Base-by-base conservation (phyloP, 2,329 filamentous ascomycete species). In the Corinectria fuckeliana region DNA sequence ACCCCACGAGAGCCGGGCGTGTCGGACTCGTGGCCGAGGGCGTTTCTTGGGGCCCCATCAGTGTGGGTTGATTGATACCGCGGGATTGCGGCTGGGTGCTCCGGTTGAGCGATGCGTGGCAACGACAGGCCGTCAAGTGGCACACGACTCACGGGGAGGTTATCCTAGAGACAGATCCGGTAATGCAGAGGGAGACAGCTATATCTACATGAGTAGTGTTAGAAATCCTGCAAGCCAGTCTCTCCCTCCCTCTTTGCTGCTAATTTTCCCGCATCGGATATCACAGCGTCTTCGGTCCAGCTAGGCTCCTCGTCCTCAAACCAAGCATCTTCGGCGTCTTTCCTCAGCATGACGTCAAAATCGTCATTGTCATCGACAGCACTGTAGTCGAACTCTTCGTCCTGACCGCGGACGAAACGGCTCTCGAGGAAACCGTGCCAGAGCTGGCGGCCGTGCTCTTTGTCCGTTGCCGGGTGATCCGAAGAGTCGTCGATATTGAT, bases 241-340 rank as follows among this genome's bases (percentile, higher is more conserved):
- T 92, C 86, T 3, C 89, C 88, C 34, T 70, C 61, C 41, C 77
- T 65, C 21, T 48, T 8, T 5, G 34, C 16, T 25, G 44, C 70
- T 20, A 51, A 70, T 18, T 38, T 51, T 16, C 26, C 28, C 3
- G 32, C n/a, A 3, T 48, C 50, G 3, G 42, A 23, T 7, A 32
- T 8, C 6, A 72, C 73, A 11, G 73, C 75, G 2, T 80, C 81
- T 36, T 80, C 78, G 26, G 84, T 79, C 84, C 89, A 92, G 47
- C 82, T 81, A 0, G 90, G 89, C 67, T 91, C 88, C 78, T 96
- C 90, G 5, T 88, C 87, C 20, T 93, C 91, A 71, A 96, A 93
- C 80, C 91, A 96, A 18, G 82, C 82, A 34, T 96, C 91, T 74
- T 94, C 83, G 13, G 80, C 79, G 51, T 89, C 87, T n/a, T 81